These are phyloP conservation scores for Salix suchowensis DNA, from an alignment of 345 rosid genomes.

Conservation along the genomic window DNA sequence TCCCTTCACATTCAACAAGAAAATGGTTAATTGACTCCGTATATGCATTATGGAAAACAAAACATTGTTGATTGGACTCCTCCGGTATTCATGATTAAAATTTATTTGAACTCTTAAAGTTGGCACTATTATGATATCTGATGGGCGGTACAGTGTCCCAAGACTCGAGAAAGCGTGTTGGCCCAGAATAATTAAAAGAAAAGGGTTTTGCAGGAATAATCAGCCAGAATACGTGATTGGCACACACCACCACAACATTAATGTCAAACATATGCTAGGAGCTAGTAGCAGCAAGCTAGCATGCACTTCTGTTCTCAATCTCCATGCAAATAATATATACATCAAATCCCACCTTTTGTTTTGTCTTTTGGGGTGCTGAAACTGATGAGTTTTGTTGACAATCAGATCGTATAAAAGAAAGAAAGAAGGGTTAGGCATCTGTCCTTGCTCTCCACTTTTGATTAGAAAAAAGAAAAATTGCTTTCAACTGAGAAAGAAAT, in stretches of 20 bases:
- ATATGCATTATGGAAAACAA: background rate
- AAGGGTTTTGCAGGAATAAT: conserved; percentile 21
- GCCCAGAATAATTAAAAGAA: conserved; percentile 8
- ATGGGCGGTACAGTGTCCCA: conserved; percentile 15
- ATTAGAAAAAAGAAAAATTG: background rate
- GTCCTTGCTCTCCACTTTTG: background rate
- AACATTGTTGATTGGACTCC: background rate
- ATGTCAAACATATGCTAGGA: background rate
- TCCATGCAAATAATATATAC: conserved; percentile 4
- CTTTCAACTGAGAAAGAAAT: background rate
- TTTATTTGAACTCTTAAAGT: background rate
- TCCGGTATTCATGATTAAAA: background rate
- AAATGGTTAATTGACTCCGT: background rate
- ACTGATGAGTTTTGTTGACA: background rate
- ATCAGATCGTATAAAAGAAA: background rate
- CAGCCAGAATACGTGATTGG: conserved; percentile 20
- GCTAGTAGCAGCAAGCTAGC: background rate
- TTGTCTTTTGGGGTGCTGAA: conserved; percentile 8
- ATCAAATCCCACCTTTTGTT: conserved; percentile 17
- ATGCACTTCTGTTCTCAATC: background rate
- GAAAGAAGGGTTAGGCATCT: background rate
- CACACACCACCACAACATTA: background rate
- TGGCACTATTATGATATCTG: background rate
- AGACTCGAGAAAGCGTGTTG: conserved; percentile 31
- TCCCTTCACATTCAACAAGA: background rate